A percentile compares a stretch with the other conserved stretches of the same genome.
These are phyloP conservation scores for Aureobasidium sp. DNA, from an alignment of 2,329 filamentous ascomycete species.

Conservation along the genomic window DNA sequence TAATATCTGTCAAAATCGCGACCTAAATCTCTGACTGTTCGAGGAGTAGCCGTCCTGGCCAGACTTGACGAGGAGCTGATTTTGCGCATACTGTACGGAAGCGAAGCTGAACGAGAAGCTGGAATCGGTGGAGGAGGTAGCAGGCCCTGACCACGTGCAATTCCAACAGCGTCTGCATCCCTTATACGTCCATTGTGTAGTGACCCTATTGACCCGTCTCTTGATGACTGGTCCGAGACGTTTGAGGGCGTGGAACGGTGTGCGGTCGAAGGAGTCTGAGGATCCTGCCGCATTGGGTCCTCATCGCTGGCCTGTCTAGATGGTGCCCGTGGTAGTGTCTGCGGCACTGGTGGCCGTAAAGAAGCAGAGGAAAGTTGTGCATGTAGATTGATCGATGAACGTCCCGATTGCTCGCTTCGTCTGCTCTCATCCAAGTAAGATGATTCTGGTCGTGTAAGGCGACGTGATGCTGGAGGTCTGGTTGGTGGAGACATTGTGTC, in stretches of 20 bases:
- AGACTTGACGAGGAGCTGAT: slow-evolving; percentile 26
- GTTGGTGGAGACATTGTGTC: background rate
- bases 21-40: slow-evolving; percentile 31
- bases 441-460: background rate
- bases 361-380: slow-evolving; percentile 30
- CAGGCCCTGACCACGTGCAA: slow-evolving; percentile 15
- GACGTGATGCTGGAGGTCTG: slow-evolving; percentile 7
- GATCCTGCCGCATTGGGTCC: background rate
- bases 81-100: slow-evolving; percentile 21
- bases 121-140: slow-evolving; percentile 15
- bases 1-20: slow-evolving; percentile 34
- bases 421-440: background rate
- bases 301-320: slow-evolving; percentile 18
- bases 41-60: slow-evolving; percentile 25
- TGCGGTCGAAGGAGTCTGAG: background rate
- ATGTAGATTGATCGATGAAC: slow-evolving; percentile 27
- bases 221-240: slow-evolving; percentile 8
- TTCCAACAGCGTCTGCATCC: slow-evolving; percentile 20
- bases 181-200: slow-evolving; percentile 18
- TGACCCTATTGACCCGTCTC: slow-evolving; percentile 14
- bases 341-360: slow-evolving; percentile 24
- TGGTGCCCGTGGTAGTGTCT: slow-evolving; percentile 19
- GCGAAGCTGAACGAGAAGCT: slow-evolving; percentile 17
- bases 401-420: slow-evolving; percentile 28
- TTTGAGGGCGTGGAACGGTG: slow-evolving; percentile 7